A percentile compares a stretch with the other conserved stretches of the same genome.
Evolutionary conservation across 768 basidiomycete species (phyloP).

Genomic region (Phlegmacium glaucopus): DNA sequence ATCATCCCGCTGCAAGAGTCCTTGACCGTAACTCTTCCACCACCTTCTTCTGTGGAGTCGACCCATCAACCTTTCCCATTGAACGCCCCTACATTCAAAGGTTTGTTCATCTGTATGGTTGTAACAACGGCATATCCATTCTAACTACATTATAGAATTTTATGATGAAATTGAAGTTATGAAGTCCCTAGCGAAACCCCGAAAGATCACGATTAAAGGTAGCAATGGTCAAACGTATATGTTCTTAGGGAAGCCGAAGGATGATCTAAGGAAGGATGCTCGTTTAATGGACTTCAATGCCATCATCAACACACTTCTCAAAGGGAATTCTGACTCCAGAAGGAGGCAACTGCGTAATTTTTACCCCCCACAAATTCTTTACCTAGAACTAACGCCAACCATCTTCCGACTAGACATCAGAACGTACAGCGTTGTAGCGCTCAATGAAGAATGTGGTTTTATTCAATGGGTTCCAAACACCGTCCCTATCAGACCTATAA

Average conservation of each 20-base stretch:
- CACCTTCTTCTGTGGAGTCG: constrained; percentile 56
- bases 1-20: constrained; percentile 94
- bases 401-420: constrained; percentile 67
- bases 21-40: constrained; percentile 84
- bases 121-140: not conserved
- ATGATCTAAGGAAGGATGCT: constrained; percentile 96
- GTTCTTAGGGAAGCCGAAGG: constrained; percentile 96
- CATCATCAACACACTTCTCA: constrained; percentile 95
- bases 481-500: constrained; percentile 71
- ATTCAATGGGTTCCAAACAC: constrained; percentile 99
- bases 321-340: constrained; percentile 90
- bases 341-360: constrained; percentile 79
- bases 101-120: constrained; percentile 35
- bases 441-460: constrained; percentile 96
- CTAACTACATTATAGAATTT: constrained; percentile 49
- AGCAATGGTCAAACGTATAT: constrained; percentile 82
- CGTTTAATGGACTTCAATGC: constrained; percentile 97
- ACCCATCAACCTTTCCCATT: constrained; percentile 79
- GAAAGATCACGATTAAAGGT: constrained; percentile 83
- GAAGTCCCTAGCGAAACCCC: constrained; percentile 86
- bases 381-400: too few relatives aligned
- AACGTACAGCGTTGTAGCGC: constrained; percentile 96
- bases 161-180: constrained; percentile 85
- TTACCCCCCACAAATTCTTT: not conserved
- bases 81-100: constrained; percentile 70